phyloP scores from a whole-genome alignment of 2,329 filamentous ascomycete genomes.

The Cladosporium sp. region DNA sequence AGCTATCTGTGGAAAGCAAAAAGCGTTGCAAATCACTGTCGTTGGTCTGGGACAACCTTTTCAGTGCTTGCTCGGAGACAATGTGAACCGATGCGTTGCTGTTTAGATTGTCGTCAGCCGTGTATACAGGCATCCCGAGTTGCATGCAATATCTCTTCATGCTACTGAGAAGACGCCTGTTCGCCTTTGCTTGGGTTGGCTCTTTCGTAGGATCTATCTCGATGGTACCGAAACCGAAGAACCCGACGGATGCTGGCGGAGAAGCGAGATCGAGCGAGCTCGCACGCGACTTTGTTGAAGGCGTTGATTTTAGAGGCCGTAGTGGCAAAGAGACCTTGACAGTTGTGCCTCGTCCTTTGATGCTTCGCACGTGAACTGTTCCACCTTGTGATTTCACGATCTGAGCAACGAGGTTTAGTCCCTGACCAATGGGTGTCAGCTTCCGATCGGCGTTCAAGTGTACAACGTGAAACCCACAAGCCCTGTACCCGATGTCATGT shows the following conservation, averaged over 20 bases:
- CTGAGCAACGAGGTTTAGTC: slow-evolving; percentile 62
- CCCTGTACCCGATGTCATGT: slow-evolving; percentile 61
- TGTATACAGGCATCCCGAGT: neutral
- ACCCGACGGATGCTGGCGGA: neutral
- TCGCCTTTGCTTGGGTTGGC: neutral
- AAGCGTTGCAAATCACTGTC: neutral
- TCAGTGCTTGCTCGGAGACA: neutral
- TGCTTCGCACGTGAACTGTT: slow-evolving; percentile 43
- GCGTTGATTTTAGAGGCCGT: neutral
- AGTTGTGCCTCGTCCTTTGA: slow-evolving; percentile 27
- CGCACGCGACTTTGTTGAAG: neutral
- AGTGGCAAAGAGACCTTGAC: slow-evolving; percentile 24
- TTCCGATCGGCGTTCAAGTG: too few relatives aligned
- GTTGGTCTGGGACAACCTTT: neutral
- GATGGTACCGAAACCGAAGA: neutral
- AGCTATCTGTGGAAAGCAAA: neutral
- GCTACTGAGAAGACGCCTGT: neutral
- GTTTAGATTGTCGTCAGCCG: neutral
- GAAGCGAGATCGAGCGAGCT: neutral
- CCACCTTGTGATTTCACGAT: slow-evolving; percentile 63
- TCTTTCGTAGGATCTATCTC: neutral
- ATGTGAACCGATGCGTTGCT: neutral
- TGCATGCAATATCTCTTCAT: neutral
- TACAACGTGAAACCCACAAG: slow-evolving; percentile 49
- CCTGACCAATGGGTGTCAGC: neutral